These are phyloP conservation scores for Verticillium albo-atrum DNA, from an alignment of 2,329 filamentous ascomycete species.

Conservation along the genomic window DNA sequence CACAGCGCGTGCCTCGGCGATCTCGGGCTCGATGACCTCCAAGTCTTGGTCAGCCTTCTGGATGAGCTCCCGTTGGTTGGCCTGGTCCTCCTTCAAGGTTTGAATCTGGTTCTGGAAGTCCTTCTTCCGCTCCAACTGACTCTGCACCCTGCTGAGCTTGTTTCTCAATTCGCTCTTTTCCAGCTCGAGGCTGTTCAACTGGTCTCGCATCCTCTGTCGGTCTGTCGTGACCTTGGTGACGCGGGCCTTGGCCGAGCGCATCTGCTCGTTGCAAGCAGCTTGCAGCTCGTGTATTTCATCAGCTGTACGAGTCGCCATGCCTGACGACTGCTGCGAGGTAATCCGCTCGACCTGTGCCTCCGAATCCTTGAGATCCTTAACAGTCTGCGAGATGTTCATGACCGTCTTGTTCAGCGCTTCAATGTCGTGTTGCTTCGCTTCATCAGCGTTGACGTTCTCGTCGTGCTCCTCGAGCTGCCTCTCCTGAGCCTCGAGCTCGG, in stretches of 20 bases:
- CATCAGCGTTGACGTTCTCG: conserved; percentile 56
- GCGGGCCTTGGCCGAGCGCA: conserved; percentile 57
- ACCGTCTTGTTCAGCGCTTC: conserved; percentile 75
- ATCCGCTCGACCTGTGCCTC: conserved; percentile 72
- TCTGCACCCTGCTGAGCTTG: conserved; percentile 64
- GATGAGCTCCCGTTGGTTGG: conserved; percentile 65
- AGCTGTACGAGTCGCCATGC: conserved; percentile 62
- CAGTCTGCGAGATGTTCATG: conserved; percentile 66
- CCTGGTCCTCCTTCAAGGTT: conserved; percentile 63
- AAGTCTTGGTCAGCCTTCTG: conserved; percentile 68
- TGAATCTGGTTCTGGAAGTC: conserved; percentile 68
- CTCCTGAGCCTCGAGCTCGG: conserved; percentile 56
- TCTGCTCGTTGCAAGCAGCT: conserved; percentile 61
- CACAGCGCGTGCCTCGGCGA: conserved; percentile 69
- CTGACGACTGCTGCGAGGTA: conserved; percentile 68
- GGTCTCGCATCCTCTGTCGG: conserved; percentile 65
- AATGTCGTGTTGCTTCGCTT: conserved; percentile 64
- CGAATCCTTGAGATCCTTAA: conserved; percentile 67
- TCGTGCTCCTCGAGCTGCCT: conserved; percentile 65
- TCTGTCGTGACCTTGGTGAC: conserved; percentile 65
- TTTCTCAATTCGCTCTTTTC: conserved; percentile 71
- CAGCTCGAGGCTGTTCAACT: conserved; percentile 68
- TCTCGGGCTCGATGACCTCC: conserved; percentile 67
- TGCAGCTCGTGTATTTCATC: conserved; percentile 82
- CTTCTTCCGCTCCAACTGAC: conserved; percentile 78